These are phyloP conservation scores for Penicillium sp. DNA, from an alignment of 2,329 filamentous ascomycete genomes.

Conservation along the genomic window DNA sequence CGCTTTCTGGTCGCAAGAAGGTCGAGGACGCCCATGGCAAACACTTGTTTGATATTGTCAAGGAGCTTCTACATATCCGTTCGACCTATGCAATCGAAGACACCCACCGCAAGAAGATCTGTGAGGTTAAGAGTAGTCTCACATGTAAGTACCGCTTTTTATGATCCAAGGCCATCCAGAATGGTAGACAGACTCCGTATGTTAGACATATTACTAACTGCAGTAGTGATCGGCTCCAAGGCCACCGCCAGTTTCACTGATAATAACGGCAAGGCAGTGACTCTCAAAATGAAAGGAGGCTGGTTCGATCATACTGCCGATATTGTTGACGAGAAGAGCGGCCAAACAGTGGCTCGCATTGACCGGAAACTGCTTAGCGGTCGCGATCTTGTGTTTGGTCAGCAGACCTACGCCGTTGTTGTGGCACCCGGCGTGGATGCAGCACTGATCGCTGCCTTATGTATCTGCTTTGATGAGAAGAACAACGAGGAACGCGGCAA, in stretches of 20 bases:
- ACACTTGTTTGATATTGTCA: conserved; percentile 26
- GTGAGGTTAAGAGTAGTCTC: conserved; percentile 58
- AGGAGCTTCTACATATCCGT: conserved; percentile 25
- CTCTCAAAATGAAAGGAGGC: conserved; percentile 60
- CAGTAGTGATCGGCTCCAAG: conserved; percentile 26
- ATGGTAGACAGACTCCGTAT: background rate
- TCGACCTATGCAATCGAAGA: conserved; percentile 40
- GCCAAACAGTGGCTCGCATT: conserved; percentile 58
- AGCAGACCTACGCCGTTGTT: conserved; percentile 65
- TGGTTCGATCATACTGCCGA: conserved; percentile 59
- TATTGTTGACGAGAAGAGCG: conserved; percentile 56
- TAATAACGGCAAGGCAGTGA: conserved; percentile 45
- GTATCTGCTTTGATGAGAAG: conserved; percentile 67
- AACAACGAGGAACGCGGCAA: conserved; percentile 49
- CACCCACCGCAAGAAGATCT: conserved; percentile 48
- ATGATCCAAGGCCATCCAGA: background rate
- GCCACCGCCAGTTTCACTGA: conserved; percentile 55
- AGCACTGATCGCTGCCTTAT: conserved; percentile 64
- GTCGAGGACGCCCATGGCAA: conserved; percentile 21
- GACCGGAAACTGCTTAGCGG: conserved; percentile 59
- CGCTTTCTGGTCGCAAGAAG: conserved; percentile 25
- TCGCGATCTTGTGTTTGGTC: conserved; percentile 58
- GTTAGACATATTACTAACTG: conserved; percentile 8
- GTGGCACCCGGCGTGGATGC: conserved; percentile 67
- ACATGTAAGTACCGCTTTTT: conserved; percentile 44